Base-by-base conservation (phyloP, 2,329 filamentous ascomycete genomes). In the Dendryphion nanum region DNA sequence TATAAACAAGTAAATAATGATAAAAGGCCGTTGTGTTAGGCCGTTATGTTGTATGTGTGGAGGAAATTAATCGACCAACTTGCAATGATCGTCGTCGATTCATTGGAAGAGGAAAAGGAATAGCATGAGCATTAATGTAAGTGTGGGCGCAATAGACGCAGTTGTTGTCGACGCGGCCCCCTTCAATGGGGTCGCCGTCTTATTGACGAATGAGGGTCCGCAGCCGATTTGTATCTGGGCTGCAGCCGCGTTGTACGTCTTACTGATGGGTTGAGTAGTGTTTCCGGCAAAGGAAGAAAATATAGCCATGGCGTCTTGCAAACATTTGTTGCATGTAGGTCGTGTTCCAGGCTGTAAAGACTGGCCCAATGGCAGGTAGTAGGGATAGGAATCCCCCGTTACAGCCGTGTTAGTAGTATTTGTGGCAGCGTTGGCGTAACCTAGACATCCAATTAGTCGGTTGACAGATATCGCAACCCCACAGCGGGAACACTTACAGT, bases 351-450 rank as follows among this genome's bases (percentile, higher is more conserved):
- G 74, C 0, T 87, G 86, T 10, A 96, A 70, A 1, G 74, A 66
- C 28, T 82, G 76, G 42, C 93, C 93, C 38, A 95, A 76, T 0
- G 90, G 87, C 3, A 97, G 72, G 55, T 85, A 91, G 69, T 96
- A 98, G 23, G 93, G 76, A 57, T 90, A 91, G 21, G 81, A 77
- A 61, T 93, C 85, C 20, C 81, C 79, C 0, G 47, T 49, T 12
- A 85, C 74, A 6, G 79, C 78, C 5, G 71, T 62, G 66, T 95
- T 95, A n/a, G 86, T 89, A 43, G n/a, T n/a, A n/a, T n/a, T n/a
- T 33, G 86, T 89, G 43, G 90, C 81, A 34, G 91, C 89, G 51
- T 87, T 84, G 49, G 86, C 86, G 63, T 89, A 96, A 70, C 78
- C 59, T 64, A 40, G 14, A 28, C 20, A 18, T 23, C 21, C 35